Base-by-base conservation (phyloP, 495 filamentous ascomycete genomes). In the Aspergillus bertholletiae region DNA sequence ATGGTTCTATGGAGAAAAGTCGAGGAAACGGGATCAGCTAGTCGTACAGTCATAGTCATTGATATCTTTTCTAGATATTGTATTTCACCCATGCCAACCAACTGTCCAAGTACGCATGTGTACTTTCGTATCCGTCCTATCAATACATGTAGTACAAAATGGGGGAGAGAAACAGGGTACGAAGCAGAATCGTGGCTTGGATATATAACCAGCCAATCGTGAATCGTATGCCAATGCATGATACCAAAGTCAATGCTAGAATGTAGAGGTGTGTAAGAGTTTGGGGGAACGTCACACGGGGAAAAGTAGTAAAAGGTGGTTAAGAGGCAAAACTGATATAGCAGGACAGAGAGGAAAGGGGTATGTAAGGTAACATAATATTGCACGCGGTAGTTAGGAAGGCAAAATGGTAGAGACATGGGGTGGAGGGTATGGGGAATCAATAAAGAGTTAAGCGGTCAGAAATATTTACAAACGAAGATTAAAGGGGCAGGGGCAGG, bases 401-500 rank as follows among this genome's bases (percentile, higher is more conserved):
- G 23, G n/a, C 37, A 47, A 27, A 47, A 54, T 40, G 23, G 40
- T 24, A 40, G 40, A 28, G 34, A 32, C 34, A 37, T n/a, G 34
- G 34, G 34, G 39, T 7, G 9, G 24, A 32, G 37, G n/a, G n/a
- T 7, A 8, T 18, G 17, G 37, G n/a, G n/a, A 17, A 43, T 32
- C 39, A 30, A 32, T 46, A 45, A 56, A 35, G 51, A 37, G 39
- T 24, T 43, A 32, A 34, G 45, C n/a, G 27, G 37, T 13, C 12
- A 41, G 30, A 60, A 74, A 69, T 74, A 75, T 75, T 57, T 75
- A 75, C 73, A 75, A 48, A 41, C 15, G 61, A 73, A 73, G 49
- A 41, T 22, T 35, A 44, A 44, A 51, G 46, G 44, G 55, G 18
- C 28, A 48, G 49, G 43, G 27, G 35, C 40, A 9, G 44, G 32